These are phyloP conservation scores for Solanum etuberosum DNA, from an alignment of 257 asterid genomes.

Conservation along the genomic window DNA sequence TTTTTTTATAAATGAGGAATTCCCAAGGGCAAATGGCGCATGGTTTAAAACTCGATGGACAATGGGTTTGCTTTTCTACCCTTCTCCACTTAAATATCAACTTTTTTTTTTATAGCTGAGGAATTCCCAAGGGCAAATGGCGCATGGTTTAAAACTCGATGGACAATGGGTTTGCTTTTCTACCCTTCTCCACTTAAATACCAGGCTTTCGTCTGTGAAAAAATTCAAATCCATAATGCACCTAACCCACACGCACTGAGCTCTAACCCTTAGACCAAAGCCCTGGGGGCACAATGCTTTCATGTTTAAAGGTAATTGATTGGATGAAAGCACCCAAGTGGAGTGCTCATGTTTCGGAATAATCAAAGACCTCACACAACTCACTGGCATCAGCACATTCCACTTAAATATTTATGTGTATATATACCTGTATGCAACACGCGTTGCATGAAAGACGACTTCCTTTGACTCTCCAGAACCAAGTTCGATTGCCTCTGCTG, in stretches of 20 bases:
- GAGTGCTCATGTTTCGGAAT: neutral
- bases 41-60: neutral
- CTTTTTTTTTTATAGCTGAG: too few relatives aligned
- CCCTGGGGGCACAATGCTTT: neutral
- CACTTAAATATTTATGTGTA: neutral
- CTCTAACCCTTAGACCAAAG: neutral
- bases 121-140: neutral
- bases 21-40: neutral
- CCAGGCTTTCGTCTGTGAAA: neutral
- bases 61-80: neutral
- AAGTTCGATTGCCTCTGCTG: conserved; percentile 79
- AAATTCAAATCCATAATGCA: neutral
- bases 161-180: neutral
- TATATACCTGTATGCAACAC: conserved; percentile 82
- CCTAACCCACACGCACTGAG: neutral
- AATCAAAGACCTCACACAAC: neutral
- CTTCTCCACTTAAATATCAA: neutral
- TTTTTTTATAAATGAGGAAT: neutral
- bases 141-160: neutral
- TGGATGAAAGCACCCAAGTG: neutral
- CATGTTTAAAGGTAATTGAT: neutral
- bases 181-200: neutral
- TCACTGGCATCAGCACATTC: neutral
- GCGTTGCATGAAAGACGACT: conserved; percentile 69
- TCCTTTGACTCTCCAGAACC: conserved; percentile 92